Evolutionary conservation across 345 rosid species (phyloP), one percentile per base, ranked within the genome.

Genomic region (Hypericum androsaemum): DNA sequence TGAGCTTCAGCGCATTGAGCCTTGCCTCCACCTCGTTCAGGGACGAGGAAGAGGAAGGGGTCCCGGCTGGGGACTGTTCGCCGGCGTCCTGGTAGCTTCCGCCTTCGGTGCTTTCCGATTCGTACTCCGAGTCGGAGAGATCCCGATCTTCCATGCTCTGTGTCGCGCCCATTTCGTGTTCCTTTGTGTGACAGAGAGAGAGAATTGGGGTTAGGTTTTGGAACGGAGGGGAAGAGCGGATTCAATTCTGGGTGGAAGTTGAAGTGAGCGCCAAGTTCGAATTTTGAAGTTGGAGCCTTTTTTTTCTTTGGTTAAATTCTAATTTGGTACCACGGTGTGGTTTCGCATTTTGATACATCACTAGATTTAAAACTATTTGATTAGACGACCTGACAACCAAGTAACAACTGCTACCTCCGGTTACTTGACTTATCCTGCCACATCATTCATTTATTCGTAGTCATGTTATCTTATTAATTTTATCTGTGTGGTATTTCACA

Each of bases 91-190:
- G 66, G 57, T 71, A 80, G 37, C 48, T 68, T 17, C 74, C 80
- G 42, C 68, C 78, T 38, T 66, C 75, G 36, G 51, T 71, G 28
- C 70, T 54, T 36, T 54, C 62, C 41, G 60, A 45, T 52, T 76
- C 84, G 12, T 77, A 69, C 12, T 83, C 95, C 0, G 86, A 83
- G 55, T 78, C 83, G n/a, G 80, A 71, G 51, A 83, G 58, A 52
- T 77, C 83, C 8, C 80, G 73, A 59, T 86, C 83, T 49, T 78
- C 82, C 14, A 71, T 84, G 68, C 90, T 86, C 42, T 86, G 83
- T 58, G 82, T 13, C 17, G 61, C 84, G 41, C 95, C 95, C 95
- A 86, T 86, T 56, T 39, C 0, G 52, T 79, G 88, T 60, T 88
- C 97, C 9, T 14, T 65, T 8, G 39, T 77, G 35, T 75, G 39